Conservation (phyloP, 129 eudicot genomes). For the Artemisia annua region DNA sequence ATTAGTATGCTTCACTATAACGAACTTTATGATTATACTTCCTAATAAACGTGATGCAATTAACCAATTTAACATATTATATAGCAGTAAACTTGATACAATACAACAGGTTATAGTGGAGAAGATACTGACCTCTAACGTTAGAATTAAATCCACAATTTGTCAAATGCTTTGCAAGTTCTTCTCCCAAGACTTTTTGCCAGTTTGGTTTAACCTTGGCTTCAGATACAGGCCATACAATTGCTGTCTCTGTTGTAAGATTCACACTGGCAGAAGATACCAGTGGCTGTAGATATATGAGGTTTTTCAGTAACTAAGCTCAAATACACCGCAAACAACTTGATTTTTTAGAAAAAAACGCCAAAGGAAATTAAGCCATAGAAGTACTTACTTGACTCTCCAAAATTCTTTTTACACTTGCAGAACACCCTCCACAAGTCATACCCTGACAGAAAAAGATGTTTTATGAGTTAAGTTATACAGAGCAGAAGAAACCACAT, state of each 20-base stretch:
- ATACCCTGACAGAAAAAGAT: conserved; percentile 62
- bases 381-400: conserved; percentile 75
- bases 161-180: conserved; percentile 91
- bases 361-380: background rate
- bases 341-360: background rate
- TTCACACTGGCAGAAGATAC: conserved; percentile 92
- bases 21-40: conserved; percentile 7
- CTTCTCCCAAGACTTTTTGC: conserved; percentile 80
- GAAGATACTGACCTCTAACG: conserved; percentile 65
- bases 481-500: background rate
- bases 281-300: conserved; percentile 64
- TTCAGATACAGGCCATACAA: conserved; percentile 89
- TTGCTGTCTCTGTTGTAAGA: conserved; percentile 96
- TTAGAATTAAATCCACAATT: conserved; percentile 79
- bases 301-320: conserved; percentile 14
- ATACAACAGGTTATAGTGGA: conserved; percentile 8
- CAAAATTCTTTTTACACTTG: conserved; percentile 90
- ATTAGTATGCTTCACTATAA: background rate
- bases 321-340: conserved; percentile 9
- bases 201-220: conserved; percentile 81
- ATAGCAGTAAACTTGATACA: background rate
- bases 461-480: background rate
- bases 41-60: background rate
- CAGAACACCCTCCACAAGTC: conserved; percentile 97
- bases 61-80: background rate